phyloP scores from a whole-genome alignment of 495 filamentous ascomycete genomes.

The Penicillium egyptiacum region DNA sequence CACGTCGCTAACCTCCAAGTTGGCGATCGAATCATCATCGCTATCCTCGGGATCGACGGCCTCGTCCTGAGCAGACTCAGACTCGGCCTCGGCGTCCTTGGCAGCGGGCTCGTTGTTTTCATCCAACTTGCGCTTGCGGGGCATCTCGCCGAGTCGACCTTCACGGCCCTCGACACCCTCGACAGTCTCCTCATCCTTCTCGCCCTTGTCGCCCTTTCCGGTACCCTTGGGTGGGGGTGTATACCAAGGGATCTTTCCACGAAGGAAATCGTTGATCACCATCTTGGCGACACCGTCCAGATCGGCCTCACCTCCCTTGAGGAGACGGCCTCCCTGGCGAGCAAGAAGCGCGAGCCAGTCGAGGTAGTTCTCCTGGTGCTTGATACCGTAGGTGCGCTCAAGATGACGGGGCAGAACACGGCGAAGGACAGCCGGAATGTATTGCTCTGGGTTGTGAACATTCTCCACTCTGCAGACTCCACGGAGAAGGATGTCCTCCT shows the following conservation, averaged over 20 bases:
- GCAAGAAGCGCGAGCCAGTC: constrained; percentile 87
- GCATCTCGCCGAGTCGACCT: constrained; percentile 65
- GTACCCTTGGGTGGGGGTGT: constrained; percentile 70
- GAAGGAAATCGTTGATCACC: constrained; percentile 91
- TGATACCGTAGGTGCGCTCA: constrained; percentile 88
- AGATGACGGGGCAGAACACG: constrained; percentile 84
- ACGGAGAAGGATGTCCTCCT: constrained; percentile 85
- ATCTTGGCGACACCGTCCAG: constrained; percentile 92
- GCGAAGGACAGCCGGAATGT: constrained; percentile 78
- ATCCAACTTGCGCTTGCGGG: constrained; percentile 54
- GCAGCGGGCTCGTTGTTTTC: constrained; percentile 30
- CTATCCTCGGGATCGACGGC: constrained; percentile 43
- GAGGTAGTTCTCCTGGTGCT: constrained; percentile 61
- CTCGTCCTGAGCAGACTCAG: constrained; percentile 32
- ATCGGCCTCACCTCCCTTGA: constrained; percentile 90
- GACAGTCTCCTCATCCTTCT: constrained; percentile 45
- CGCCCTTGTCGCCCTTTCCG: constrained; percentile 52
- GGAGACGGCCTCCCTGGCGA: constrained; percentile 78
- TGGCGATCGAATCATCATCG: constrained; percentile 43
- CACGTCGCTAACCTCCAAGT: constrained; percentile 46
- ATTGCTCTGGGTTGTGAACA: constrained; percentile 92
- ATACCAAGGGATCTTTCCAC: constrained; percentile 96
- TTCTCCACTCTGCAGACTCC: constrained; percentile 94
- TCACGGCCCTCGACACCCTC: constrained; percentile 52
- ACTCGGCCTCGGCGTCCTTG: constrained; percentile 32